Base-by-base conservation (phyloP, 371 early-diverging fungal genomes). In the Mortierella sp. region DNA sequence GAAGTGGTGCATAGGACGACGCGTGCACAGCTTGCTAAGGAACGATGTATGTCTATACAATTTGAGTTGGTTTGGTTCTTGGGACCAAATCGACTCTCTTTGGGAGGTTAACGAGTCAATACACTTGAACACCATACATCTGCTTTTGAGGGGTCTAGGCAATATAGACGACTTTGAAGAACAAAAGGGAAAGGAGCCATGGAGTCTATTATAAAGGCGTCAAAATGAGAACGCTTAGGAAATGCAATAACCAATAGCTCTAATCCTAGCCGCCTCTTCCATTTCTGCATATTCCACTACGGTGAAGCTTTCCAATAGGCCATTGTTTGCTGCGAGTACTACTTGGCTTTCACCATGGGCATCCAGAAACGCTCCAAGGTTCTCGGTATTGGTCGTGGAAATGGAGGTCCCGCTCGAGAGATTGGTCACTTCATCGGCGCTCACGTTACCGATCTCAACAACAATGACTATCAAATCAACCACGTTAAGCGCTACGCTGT, bases 361-460 rank as follows among this genome's bases (percentile, higher is more conserved):
- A 86, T 97, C 70, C 86, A 89, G 73, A 77, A 87, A 3, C 88
- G 88, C 34, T 89, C 88, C 90, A 86, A 86, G 63, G 94, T 95
- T 3, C 85, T 94, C 65, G 98, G 97, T 77, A 93, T 96, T 45
- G 96, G 96, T 37, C 95, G 96, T 79, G 96, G 97, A 76, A 96
- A 96, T 45, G 96, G 97, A 75, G 98, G 98, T 17, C 98, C 98
- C 23, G 92, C 95, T 45, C 93, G 98, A 65, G 96, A 96, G 75
- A 94, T 96, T 77, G 90, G 92, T 64, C 90, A 92, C 72, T 94
- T 96, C 76, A 90, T 94, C 26, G 97, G 96, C 35, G 95, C 96
- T 40, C 92, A 93, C 72, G 85, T 98, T 67, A 94, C 93, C 17
- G 97, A 97, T 22, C 83, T 98, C 61, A 98, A 98, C 87, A 98